Base-by-base conservation (phyloP, 192 early-diverging fungal genomes). In the Coemansia pectinata region DNA sequence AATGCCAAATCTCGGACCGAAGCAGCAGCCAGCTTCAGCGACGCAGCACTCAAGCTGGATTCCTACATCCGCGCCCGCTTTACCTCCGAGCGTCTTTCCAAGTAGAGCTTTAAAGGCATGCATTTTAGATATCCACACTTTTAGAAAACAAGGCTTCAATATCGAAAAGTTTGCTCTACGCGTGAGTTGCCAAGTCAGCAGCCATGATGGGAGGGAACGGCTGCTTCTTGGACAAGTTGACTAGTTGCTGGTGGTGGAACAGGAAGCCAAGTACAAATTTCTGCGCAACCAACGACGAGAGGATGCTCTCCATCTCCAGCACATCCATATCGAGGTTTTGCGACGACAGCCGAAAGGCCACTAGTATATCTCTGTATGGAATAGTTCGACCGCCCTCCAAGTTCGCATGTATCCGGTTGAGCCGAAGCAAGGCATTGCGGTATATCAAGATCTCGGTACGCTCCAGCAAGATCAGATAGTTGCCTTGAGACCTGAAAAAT, bases 21-120 rank as follows among this genome's bases (percentile, higher is more conserved):
- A 31, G 72, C 73, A 3, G 76, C 77, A 0, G 70, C 63, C 0
- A 47, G 59, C 0, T 75, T 84, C 33, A 34, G 66, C 39, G 21
- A 31, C 9, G 76, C 86, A 10, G 78, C 83, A 25, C n/a, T 65
- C 2, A 63, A 72, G 9, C 58, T 89, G 60, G 88, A 88, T 39
- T 84, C 84, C 14, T 89, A 84, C 40, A 63, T 84, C 47, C 73
- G 83, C 29, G 77, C 82, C 19, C 76, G 81, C 21, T 78, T 77
- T 55, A 33, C 52, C 4, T 42, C 50, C 0, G 80, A 82, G 55
- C 78, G 78, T 3, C 17, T 6, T 19, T 52, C 45, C 21, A 25
- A 44, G 48, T 34, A 60, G 21, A 15, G n/a, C 19, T 42, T 42
- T 71, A 17, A 45, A 41, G 15, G 72, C 34, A 36, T 8, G 1